A percentile compares a stretch with the other conserved stretches of the same genome.
These are phyloP conservation scores for Zarea fungicola DNA, from an alignment of 2,329 filamentous ascomycete species.

Conservation along the genomic window DNA sequence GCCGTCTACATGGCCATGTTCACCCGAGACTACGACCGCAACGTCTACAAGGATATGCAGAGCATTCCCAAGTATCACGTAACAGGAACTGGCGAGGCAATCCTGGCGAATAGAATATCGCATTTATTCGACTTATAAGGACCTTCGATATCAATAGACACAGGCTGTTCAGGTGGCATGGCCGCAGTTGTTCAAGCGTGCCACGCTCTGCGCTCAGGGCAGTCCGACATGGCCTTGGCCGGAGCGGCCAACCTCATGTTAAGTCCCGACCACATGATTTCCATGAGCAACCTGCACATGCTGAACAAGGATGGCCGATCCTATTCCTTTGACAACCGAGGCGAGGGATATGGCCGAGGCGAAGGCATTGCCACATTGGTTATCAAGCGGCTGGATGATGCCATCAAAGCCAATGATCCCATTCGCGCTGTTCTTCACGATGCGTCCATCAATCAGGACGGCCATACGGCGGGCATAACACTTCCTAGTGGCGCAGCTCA, in stretches of 20 bases:
- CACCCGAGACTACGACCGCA: slow-evolving; percentile 14
- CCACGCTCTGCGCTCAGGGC: slow-evolving; percentile 38
- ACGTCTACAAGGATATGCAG: slow-evolving; percentile 12
- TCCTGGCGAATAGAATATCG: slow-evolving; percentile 42
- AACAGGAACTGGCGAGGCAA: too few species aligned
- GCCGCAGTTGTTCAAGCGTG: slow-evolving; percentile 42
- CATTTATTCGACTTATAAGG: slow-evolving; percentile 48
- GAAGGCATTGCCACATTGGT: slow-evolving; percentile 49
- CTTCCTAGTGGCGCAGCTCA: slow-evolving; percentile 45
- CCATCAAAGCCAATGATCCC: slow-evolving; percentile 45
- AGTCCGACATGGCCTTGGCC: slow-evolving; percentile 37
- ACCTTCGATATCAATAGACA: slow-evolving; percentile 44
- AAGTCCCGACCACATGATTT: slow-evolving; percentile 18
- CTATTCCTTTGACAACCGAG: slow-evolving; percentile 28
- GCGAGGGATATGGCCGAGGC: slow-evolving; percentile 50
- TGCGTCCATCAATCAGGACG: slow-evolving; percentile 47
- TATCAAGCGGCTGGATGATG: slow-evolving; percentile 48
- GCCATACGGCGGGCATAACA: slow-evolving; percentile 48
- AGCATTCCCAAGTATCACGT: too few species aligned
- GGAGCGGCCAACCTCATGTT: slow-evolving; percentile 17
- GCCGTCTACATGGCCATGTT: slow-evolving; percentile 21
- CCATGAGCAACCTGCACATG: slow-evolving; percentile 40
- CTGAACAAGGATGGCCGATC: slow-evolving; percentile 43
- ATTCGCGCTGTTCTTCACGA: slow-evolving; percentile 43
- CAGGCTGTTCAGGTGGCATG: slow-evolving; percentile 44